Conservation (phyloP, 768 basidiomycete species). For the Dendrothele bispora region DNA sequence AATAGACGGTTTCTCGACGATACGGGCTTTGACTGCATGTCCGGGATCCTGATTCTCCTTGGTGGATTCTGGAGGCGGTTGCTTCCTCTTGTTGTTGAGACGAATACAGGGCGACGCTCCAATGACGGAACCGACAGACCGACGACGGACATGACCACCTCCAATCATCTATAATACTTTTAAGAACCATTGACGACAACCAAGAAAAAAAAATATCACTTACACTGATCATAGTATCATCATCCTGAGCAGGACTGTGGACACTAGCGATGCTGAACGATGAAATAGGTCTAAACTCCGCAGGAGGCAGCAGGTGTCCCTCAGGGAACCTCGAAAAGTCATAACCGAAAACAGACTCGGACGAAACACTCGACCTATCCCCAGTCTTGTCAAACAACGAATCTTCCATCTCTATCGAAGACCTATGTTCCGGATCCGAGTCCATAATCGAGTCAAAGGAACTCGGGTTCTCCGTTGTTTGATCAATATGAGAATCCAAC, state of each 20-base stretch:
- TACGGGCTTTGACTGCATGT: constrained; percentile 35
- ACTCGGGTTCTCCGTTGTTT: constrained; percentile 21
- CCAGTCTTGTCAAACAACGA: constrained; percentile 68
- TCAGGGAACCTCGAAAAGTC: constrained; percentile 36
- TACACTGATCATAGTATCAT: constrained; percentile 83
- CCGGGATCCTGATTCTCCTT: constrained; percentile 25
- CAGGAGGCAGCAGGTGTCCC: constrained; percentile 39
- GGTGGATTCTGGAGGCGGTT: constrained; percentile 24
- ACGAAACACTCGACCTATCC: constrained; percentile 47
- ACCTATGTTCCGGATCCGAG: constrained; percentile 38
- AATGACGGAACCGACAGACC: constrained; percentile 64
- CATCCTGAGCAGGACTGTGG: constrained; percentile 59
- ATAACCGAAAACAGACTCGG: constrained; percentile 63
- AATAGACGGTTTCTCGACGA: constrained; percentile 66
- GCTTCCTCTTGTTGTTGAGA: constrained; percentile 58
- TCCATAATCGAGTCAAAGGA: constrained; percentile 73
- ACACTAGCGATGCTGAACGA: constrained; percentile 51
- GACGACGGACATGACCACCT: constrained; percentile 71
- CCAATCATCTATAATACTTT: constrained; percentile 65
- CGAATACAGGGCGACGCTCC: constrained; percentile 71
- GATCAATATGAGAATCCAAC: background rate
- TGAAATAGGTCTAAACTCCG: constrained; percentile 65
- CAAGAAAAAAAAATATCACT: constrained; percentile 19
- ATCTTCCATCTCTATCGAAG: constrained; percentile 46
- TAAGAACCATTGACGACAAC: background rate